Evolutionary conservation across 2,329 filamentous ascomycete species (phyloP).

Genomic region (Pestalotiopsis sp.): DNA sequence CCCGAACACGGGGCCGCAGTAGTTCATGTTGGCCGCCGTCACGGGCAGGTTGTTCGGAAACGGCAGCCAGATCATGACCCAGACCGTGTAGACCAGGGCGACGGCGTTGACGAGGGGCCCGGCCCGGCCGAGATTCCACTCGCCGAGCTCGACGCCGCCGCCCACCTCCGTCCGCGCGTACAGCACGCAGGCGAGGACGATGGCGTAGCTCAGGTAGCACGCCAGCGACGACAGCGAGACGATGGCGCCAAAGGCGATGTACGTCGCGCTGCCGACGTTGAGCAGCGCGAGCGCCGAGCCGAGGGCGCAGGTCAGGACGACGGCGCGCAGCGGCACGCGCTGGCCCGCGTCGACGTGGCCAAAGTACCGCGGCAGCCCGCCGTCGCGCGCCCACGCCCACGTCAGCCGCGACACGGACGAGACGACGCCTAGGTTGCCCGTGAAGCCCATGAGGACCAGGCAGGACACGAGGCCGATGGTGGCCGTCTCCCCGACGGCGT

Average conservation of each 20-base stretch:
- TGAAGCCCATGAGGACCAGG: conserved; percentile 3
- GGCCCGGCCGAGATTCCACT: conserved; percentile 8
- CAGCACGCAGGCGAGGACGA: conserved; percentile 1
- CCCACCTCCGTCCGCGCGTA: neutral
- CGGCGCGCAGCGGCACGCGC: conserved; percentile 1
- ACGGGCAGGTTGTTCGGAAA: conserved; percentile 10
- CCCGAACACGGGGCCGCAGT: conserved; percentile 8
- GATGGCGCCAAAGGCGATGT: neutral
- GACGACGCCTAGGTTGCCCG: neutral
- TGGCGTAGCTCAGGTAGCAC: conserved; percentile 3
- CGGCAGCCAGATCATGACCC: conserved; percentile 8
- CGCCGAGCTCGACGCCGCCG: neutral
- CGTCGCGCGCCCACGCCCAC: conserved; percentile 9
- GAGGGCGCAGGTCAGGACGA: neutral
- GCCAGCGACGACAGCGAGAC: conserved; percentile 4
- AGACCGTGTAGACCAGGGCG: conserved; percentile 4
- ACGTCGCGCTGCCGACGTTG: conserved; percentile 2
- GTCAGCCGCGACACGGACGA: conserved; percentile 5
- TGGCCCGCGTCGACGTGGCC: conserved; percentile 6
- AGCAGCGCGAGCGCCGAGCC: neutral
- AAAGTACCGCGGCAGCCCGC: conserved; percentile 4
- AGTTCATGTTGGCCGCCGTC: conserved; percentile 9
- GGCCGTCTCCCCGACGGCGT: neutral
- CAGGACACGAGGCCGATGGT: neutral
- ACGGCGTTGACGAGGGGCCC: conserved; percentile 4